Percentiles rank a stretch among this genome's conserved stretches.
Evolutionary conservation across 345 rosid species (phyloP).

Genomic region (Punica granatum): DNA sequence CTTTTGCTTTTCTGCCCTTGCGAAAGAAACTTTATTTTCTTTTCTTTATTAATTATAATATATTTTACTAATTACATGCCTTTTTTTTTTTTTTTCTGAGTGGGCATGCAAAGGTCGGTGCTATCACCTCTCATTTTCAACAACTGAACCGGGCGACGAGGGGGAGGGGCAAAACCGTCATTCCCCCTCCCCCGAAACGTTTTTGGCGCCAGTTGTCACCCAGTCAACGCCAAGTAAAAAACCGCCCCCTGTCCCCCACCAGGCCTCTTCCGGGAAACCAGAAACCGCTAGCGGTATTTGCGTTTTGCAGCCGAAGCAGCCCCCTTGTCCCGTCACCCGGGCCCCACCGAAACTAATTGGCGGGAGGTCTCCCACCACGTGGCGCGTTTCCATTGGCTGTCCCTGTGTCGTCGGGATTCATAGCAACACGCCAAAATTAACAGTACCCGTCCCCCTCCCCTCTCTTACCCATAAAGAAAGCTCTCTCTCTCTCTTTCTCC

Average conservation of each 20-base stretch:
- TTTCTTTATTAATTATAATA: no score
- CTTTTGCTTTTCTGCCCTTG: no score
- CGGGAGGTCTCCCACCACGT: conserved; percentile 25
- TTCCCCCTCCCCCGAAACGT: not conserved
- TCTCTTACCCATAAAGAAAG: not conserved
- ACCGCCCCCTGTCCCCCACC: not conserved
- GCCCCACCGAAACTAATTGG: conserved; percentile 2
- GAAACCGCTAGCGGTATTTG: conserved; percentile 8
- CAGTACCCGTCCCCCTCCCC: not conserved
- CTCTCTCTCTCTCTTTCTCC: conserved; percentile 34
- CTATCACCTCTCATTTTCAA: not conserved
- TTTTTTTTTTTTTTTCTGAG: not conserved
- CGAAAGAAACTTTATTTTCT: no score
- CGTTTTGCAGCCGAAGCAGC: not conserved
- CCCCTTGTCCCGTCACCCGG: not conserved
- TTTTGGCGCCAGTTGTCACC: conserved; percentile 1
- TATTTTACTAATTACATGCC: no score
- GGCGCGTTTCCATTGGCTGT: conserved; percentile 22
- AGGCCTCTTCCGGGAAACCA: not conserved
- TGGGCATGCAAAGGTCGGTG: not conserved
- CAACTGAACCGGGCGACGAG: not conserved
- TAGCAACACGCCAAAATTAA: conserved; percentile 18
- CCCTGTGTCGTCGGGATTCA: conserved; percentile 40
- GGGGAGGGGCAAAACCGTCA: conserved; percentile 1
- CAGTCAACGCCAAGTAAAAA: not conserved